Evolutionary conservation across 805 yeast species (phyloP), one percentile per base, ranked within the genome.

Genomic region (Starmera dryadoides): DNA sequence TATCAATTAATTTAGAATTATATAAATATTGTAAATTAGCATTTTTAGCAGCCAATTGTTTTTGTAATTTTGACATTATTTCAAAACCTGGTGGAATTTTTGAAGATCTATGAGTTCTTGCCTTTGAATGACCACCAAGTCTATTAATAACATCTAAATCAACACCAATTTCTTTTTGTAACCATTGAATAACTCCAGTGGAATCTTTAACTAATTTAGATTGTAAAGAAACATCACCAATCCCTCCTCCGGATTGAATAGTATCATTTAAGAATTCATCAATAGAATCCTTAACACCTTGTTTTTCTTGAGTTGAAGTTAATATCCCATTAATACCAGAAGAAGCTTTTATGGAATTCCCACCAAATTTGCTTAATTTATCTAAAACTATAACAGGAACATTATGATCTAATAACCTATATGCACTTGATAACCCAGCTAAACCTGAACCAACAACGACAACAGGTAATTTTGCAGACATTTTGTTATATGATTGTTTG

Each of bases 371-470:
- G 12, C 56, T 58, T 0, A 68, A 58, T 47, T 77, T 77, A 39
- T 77, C 83, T 3, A 77, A 39, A 6, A 77, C 41, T 0, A 66
- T 50, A 4, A 77, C 74, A 1, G 71, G 65, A 18, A 61, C 43
- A 12, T 69, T 66, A 19, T 56, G 45, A 31, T 64, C 55, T 19
- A 62, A 47, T 6, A 84, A 64, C 7, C 68, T 71, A n/a, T 69
- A 59, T 0, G 89, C 85, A 0, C 91, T 78, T 42, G 82, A 77
- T 16, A 84, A 58, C 0, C 94, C 96, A 2, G 94, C 67, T 11
- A 84, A 74, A 0, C 95, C 95, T 4, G 81, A 87, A 0, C 96
- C 96, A 14, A 86, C 66, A n/a, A 86, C 69, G 2, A 80, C 68
- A 4, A 66, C 68, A 14, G 65, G 66, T 37, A 44, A 39, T 26